Conservation (phyloP, 2,329 filamentous ascomycete genomes). For the Pseudogymnoascus pannorum region DNA sequence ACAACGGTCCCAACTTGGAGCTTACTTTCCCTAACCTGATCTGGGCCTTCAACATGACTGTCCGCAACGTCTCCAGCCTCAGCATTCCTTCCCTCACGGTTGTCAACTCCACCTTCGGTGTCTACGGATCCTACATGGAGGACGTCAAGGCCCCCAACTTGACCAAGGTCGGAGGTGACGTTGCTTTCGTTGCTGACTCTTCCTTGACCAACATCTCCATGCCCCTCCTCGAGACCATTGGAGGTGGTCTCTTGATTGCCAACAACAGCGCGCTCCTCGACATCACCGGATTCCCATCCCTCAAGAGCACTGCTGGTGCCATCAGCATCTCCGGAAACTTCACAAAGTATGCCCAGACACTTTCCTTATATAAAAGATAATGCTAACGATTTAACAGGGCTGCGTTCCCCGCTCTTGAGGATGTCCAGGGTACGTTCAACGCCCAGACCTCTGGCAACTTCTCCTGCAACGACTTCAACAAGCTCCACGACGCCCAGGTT, state of each 20-base stretch:
- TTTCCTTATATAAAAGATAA: neutral
- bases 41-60: slow-evolving; percentile 71
- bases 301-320: slow-evolving; percentile 68
- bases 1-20: slow-evolving; percentile 68
- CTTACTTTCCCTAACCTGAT: slow-evolving; percentile 71
- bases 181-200: slow-evolving; percentile 58
- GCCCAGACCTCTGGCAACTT: slow-evolving; percentile 32
- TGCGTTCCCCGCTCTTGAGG: slow-evolving; percentile 55
- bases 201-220: slow-evolving; percentile 68
- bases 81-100: slow-evolving; percentile 62
- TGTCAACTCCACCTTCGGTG: slow-evolving; percentile 73
- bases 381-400: slow-evolving; percentile 48
- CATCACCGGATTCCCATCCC: slow-evolving; percentile 60
- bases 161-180: slow-evolving; percentile 53
- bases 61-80: slow-evolving; percentile 72
- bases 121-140: slow-evolving; percentile 69
- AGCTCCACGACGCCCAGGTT: slow-evolving; percentile 29
- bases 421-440: slow-evolving; percentile 66
- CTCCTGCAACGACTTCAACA: slow-evolving; percentile 23
- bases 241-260: slow-evolving; percentile 75
- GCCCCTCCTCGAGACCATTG: slow-evolving; percentile 58
- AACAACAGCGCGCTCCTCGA: slow-evolving; percentile 74
- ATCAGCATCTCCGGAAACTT: slow-evolving; percentile 83
- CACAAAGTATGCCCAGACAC: slow-evolving; percentile 54
- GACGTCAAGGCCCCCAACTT: slow-evolving; percentile 61